Evolutionary conservation across 2,329 filamentous ascomycete genomes (phyloP), one percentile per base, ranked within the genome.

Genomic region (Lizonia empirigonia): DNA sequence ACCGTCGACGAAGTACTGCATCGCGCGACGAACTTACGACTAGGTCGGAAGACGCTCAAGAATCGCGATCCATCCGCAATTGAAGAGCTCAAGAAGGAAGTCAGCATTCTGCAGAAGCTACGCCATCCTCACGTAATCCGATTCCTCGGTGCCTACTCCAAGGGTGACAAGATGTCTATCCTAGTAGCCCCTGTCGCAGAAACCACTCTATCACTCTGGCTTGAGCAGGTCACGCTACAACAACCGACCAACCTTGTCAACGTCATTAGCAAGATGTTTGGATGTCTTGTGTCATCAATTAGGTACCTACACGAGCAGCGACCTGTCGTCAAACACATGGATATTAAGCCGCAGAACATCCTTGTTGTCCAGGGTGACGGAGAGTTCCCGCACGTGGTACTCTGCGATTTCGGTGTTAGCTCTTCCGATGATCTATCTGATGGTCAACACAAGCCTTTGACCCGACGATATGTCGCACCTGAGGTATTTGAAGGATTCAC

Each of bases 311-410:
- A 73, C 20, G 70, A 71, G 46, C 68, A 72, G 54, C 65, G 69
- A 12, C 70, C 69, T 5, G 60, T 69, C 20, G 55, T 72, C 23
- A 72, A 65, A 37, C 70, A 73, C 23, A 68, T 70, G 65, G 70
- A 73, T 22, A 73, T 73, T 56, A 73, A 73, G 44, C 70, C 70
- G 4, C 66, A 72, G 50, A 73, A 73, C 63, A 70, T 73, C 10
- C 62, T 73, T n/a, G 62, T 73, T 9, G 62, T 66, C 7, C 58
- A 67, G 35, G 61, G 65, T 35, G 58, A 67, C 24, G 51, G 62
- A 35, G 63, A 67, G 13, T 62, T 65, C 39, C 68, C 69, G 7
- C 69, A 69, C 32, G 65, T 74, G 0, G 57, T 73, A n/a, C 62
- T 74, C 8, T 68, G 65, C 55, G 71, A 73, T 48, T 74, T 74